Evolutionary conservation across 306 rosid species (phyloP).

Genomic region (Spatholobus suberectus): DNA sequence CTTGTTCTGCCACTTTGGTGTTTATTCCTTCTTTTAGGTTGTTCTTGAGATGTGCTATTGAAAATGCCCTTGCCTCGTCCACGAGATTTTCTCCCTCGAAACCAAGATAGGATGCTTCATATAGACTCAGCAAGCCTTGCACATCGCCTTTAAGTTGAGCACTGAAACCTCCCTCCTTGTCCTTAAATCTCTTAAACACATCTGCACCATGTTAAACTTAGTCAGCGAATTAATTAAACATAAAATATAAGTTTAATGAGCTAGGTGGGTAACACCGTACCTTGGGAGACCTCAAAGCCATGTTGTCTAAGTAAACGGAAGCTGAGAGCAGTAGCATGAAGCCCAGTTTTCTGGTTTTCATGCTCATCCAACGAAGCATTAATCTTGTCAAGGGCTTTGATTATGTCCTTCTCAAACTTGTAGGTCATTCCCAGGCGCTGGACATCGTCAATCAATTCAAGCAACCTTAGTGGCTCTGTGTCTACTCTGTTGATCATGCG

Average conservation of each 20-base stretch:
- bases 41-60: slow-evolving; percentile 30
- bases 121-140: slow-evolving; percentile 51
- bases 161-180: slow-evolving; percentile 13
- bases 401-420: slow-evolving; percentile 39
- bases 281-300: slow-evolving; percentile 48
- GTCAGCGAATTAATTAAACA: too few relatives aligned
- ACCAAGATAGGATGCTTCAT: slow-evolving; percentile 52
- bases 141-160: slow-evolving; percentile 25
- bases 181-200: slow-evolving; percentile 42
- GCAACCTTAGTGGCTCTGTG: background rate
- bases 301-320: slow-evolving; percentile 55
- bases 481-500: slow-evolving; percentile 6
- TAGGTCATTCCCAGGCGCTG: slow-evolving; percentile 50
- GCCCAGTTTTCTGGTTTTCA: background rate
- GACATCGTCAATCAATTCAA: slow-evolving; percentile 49
- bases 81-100: slow-evolving; percentile 53
- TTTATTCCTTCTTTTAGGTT: background rate
- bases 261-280: background rate
- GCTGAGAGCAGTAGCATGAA: slow-evolving; percentile 45
- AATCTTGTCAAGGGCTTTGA: slow-evolving; percentile 4
- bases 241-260: too few relatives aligned
- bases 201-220: slow-evolving; percentile 28
- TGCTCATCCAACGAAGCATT: background rate
- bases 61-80: slow-evolving; percentile 49
- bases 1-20: slow-evolving; percentile 2